Evolutionary conservation across 2,329 filamentous ascomycete genomes (phyloP).

Genomic region (Pseudogymnoascus sp.): DNA sequence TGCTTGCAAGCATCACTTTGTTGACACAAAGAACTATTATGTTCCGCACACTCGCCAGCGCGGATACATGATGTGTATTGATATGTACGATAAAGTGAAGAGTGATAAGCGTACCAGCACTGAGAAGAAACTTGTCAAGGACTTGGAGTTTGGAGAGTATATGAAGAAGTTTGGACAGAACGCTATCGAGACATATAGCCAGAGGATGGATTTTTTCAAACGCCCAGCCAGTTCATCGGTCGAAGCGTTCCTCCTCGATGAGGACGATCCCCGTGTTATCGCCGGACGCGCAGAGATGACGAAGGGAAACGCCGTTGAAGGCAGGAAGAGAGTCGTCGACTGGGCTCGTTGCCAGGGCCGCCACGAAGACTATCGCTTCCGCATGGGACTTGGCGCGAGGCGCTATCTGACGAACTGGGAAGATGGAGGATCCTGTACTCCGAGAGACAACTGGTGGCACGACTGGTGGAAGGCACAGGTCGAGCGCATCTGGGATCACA

Average conservation of each 20-base stretch:
- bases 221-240: conserved; percentile 54
- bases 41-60: conserved; percentile 61
- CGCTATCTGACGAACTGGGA: conserved; percentile 54
- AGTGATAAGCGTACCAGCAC: conserved; percentile 22
- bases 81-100: conserved; percentile 29
- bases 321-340: conserved; percentile 29
- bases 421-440: conserved; percentile 41
- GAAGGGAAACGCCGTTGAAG: conserved; percentile 25
- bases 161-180: conserved; percentile 4
- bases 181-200: neutral
- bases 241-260: conserved; percentile 51
- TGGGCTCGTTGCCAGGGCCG: conserved; percentile 52
- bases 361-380: conserved; percentile 47
- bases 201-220: conserved; percentile 21
- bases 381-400: conserved; percentile 41
- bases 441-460: conserved; percentile 47
- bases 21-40: conserved; percentile 66
- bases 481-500: conserved; percentile 54
- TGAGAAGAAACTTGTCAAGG: conserved; percentile 39
- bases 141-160: conserved; percentile 9
- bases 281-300: conserved; percentile 40
- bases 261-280: conserved; percentile 43
- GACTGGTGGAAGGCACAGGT: conserved; percentile 43
- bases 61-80: conserved; percentile 51
- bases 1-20: conserved; percentile 35